Percentiles rank a stretch among this genome's conserved stretches.
Evolutionary conservation across 148 eudicot genomes (phyloP).

Genomic region (Nyssa sinensis): DNA sequence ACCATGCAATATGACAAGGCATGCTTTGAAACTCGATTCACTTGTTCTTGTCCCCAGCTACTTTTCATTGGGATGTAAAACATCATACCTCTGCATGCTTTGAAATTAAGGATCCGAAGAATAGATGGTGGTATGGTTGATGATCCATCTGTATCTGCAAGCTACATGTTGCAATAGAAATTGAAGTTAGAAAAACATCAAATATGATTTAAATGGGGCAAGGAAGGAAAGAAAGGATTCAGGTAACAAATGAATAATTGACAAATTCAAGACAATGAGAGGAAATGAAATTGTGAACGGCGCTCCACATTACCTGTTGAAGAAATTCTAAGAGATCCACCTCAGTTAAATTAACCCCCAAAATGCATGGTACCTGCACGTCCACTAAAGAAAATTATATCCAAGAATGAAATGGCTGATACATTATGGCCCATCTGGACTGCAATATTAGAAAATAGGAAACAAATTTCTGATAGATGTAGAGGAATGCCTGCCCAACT

Average conservation of each 20-base stretch:
- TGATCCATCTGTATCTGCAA: constrained; percentile 96
- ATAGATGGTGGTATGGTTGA: constrained; percentile 87
- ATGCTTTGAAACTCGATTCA: neutral
- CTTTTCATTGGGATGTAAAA: neutral
- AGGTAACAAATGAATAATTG: neutral
- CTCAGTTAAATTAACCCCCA: constrained; percentile 84
- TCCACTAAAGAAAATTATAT: constrained; percentile 1
- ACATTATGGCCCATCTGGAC: neutral
- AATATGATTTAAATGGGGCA: neutral
- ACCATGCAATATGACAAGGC: neutral
- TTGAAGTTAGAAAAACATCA: constrained; percentile 4
- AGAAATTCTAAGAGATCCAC: constrained; percentile 80
- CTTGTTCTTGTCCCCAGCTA: neutral
- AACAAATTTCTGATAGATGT: neutral
- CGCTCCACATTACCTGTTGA: constrained; percentile 57
- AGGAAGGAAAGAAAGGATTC: neutral
- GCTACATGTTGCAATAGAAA: constrained; percentile 43
- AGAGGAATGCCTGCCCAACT: neutral
- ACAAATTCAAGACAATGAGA: neutral
- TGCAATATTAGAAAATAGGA: neutral
- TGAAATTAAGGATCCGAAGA: constrained; percentile 68
- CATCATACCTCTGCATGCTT: constrained; percentile 86
- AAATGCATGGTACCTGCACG: constrained; percentile 86
- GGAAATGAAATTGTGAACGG: neutral
- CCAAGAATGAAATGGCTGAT: neutral